phyloP scores from a whole-genome alignment of 768 basidiomycete genomes.

The Leccinum obscurum region DNA sequence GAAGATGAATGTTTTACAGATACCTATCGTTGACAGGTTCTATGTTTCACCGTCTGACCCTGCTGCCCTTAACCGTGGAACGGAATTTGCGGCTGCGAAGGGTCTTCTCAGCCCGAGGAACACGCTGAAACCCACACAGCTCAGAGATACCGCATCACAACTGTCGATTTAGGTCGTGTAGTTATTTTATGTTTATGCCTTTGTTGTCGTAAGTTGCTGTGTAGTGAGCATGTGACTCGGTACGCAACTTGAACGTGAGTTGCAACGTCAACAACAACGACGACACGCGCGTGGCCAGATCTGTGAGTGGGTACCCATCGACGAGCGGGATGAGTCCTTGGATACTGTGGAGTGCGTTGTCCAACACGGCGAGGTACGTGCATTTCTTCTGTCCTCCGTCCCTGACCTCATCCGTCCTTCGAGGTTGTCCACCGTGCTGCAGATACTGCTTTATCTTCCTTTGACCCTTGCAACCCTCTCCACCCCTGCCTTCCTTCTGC shows the following conservation, averaged over 20 bases:
- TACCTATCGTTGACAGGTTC: constrained; percentile 92
- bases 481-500: constrained; percentile 73
- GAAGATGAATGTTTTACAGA: constrained; percentile 92
- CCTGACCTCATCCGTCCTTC: constrained; percentile 8
- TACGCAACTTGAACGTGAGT: not conserved
- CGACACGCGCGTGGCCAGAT: not conserved
- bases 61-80: constrained; percentile 62
- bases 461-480: constrained; percentile 84
- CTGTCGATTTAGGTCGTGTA: constrained; percentile 20
- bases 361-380: constrained; percentile 59
- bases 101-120: constrained; percentile 73
- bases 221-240: constrained; percentile 9
- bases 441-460: constrained; percentile 82
- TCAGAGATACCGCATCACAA: constrained; percentile 21
- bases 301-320: not conserved
- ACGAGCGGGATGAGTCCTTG: constrained; percentile 48
- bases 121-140: constrained; percentile 24
- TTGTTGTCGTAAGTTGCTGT: constrained; percentile 1
- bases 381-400: not conserved
- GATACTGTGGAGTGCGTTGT: constrained; percentile 65
- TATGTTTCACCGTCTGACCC: constrained; percentile 88
- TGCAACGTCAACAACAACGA: not conserved
- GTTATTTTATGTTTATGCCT: constrained; percentile 4
- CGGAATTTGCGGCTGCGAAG: constrained; percentile 85
- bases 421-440: constrained; percentile 74